These are phyloP conservation scores for Cephalotrichum gorgonifer DNA, from an alignment of 2,329 filamentous ascomycete species.

Conservation along the genomic window DNA sequence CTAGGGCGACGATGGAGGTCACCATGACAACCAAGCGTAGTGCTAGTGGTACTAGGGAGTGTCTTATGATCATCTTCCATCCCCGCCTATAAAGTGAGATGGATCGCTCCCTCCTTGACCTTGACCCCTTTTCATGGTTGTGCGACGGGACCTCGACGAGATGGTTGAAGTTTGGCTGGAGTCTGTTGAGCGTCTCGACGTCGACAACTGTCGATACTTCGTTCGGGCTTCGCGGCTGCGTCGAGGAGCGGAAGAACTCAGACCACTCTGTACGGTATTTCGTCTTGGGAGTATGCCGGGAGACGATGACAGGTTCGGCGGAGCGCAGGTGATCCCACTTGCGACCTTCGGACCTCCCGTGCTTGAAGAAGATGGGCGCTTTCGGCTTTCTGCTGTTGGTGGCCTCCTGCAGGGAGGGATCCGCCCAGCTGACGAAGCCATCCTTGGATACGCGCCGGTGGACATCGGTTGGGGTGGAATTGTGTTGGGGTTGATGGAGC, in stretches of 20 bases:
- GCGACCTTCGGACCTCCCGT: slow-evolving; percentile 37
- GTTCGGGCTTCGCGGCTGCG: slow-evolving; percentile 35
- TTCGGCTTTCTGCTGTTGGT: slow-evolving; percentile 21
- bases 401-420: slow-evolving; percentile 21
- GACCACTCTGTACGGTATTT: slow-evolving; percentile 30
- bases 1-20: slow-evolving; percentile 74
- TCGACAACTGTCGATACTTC: slow-evolving; percentile 39
- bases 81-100: slow-evolving; percentile 40
- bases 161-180: slow-evolving; percentile 37
- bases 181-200: slow-evolving; percentile 29
- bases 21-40: slow-evolving; percentile 75
- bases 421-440: slow-evolving; percentile 25
- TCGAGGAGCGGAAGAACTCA: slow-evolving; percentile 42
- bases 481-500: slow-evolving; percentile 28
- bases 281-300: slow-evolving; percentile 29
- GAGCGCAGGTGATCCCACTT: slow-evolving; percentile 52
- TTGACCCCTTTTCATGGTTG: slow-evolving; percentile 5
- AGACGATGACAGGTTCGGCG: slow-evolving; percentile 48
- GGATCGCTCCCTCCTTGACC: slow-evolving; percentile 19
- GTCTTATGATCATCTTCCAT: slow-evolving; percentile 62
- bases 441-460: slow-evolving; percentile 35
- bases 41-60: slow-evolving; percentile 74
- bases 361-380: slow-evolving; percentile 34
- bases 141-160: slow-evolving; percentile 4
- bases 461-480: slow-evolving; percentile 26